phyloP scores from a whole-genome alignment of 2,329 filamentous ascomycete genomes.

The Aureobasidium musti region DNA sequence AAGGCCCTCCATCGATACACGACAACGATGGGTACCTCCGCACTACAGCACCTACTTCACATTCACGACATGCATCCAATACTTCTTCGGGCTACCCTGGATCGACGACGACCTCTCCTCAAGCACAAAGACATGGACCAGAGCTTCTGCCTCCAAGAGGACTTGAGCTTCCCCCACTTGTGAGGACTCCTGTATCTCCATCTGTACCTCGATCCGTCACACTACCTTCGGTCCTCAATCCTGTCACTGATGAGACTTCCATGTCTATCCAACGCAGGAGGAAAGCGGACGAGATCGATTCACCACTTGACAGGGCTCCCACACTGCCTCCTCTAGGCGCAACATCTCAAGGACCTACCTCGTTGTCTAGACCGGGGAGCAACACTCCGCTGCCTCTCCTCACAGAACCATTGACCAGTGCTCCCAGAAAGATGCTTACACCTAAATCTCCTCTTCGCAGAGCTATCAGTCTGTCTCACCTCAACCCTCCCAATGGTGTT shows the following conservation, averaged over 20 bases:
- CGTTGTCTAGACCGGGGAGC: not conserved
- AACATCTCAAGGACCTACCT: conserved; percentile 11
- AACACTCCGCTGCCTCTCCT: conserved; percentile 12
- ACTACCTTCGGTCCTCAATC: conserved; percentile 52
- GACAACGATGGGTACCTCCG: conserved; percentile 17
- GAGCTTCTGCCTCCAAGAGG: conserved; percentile 6
- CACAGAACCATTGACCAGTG: conserved; percentile 34
- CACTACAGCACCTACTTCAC: not conserved
- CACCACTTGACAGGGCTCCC: conserved; percentile 44
- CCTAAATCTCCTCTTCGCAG: conserved; percentile 59
- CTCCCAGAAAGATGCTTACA: conserved; percentile 55
- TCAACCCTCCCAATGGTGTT: conserved; percentile 49
- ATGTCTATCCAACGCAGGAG: conserved; percentile 43
- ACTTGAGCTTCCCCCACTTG: conserved; percentile 40
- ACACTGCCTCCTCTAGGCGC: conserved; percentile 39
- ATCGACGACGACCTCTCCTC: conserved; percentile 2
- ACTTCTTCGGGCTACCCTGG: conserved; percentile 4
- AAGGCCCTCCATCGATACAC: conserved; percentile 35
- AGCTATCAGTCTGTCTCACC: conserved; percentile 52
- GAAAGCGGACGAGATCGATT: conserved; percentile 50
- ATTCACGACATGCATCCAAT: conserved; percentile 25
- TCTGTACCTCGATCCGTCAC: conserved; percentile 43
- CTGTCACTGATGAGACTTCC: conserved; percentile 38
- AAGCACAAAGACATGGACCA: conserved; percentile 4
- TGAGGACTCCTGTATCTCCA: conserved; percentile 34